Evolutionary conservation across 208 protist species (phyloP).

Genomic region (Wallacemonas rigidus): DNA sequence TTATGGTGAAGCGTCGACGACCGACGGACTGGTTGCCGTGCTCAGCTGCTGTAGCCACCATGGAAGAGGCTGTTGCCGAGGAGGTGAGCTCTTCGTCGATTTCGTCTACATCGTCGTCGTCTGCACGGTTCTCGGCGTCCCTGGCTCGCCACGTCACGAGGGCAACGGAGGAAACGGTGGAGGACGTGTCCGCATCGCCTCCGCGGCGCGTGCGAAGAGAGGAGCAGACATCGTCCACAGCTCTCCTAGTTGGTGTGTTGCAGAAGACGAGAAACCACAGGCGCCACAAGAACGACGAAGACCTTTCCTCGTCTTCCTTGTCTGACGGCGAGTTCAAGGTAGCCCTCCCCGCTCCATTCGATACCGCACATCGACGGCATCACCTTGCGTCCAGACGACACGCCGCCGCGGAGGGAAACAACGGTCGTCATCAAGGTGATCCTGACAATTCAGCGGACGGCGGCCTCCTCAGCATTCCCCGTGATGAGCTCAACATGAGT

Average conservation of each 20-base stretch:
- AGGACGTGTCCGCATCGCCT: neutral
- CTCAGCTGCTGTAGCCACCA: neutral
- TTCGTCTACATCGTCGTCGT: neutral
- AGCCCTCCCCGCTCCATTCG: too few relatives aligned
- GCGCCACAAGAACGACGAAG: neutral
- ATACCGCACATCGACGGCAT: too few relatives aligned
- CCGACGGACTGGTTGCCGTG: neutral
- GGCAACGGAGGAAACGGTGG: neutral
- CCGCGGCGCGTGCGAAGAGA: neutral
- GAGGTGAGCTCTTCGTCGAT: neutral
- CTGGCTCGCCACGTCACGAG: neutral
- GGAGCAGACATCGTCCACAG: neutral
- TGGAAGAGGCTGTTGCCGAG: neutral
- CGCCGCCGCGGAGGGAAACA: too few relatives aligned
- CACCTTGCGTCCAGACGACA: too few relatives aligned
- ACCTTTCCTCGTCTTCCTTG: too few relatives aligned
- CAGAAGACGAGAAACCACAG: neutral
- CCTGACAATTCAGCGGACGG: neutral
- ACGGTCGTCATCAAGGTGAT: neutral
- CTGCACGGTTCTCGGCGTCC: neutral
- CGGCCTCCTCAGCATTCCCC: neutral
- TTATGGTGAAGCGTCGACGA: constrained; percentile 1
- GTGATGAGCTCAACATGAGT: constrained; percentile 16
- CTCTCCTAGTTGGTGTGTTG: too few relatives aligned
- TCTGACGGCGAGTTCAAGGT: too few relatives aligned